These are phyloP conservation scores for Yueomyces sp. DNA, from an alignment of 805 yeast species.

Conservation along the genomic window DNA sequence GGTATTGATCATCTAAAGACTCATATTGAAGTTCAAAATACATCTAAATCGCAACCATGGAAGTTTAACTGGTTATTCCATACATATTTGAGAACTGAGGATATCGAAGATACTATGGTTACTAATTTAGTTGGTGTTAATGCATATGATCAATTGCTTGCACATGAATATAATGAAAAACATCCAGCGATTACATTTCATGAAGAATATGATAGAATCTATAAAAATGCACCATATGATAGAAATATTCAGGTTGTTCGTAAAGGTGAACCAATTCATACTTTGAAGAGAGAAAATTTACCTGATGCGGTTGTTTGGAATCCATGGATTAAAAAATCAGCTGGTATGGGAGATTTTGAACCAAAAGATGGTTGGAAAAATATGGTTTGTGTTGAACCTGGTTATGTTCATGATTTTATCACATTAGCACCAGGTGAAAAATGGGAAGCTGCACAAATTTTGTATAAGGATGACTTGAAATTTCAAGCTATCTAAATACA, in stretches of 20 bases:
- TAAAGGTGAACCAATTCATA: slow-evolving; percentile 57
- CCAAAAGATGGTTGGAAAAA: slow-evolving; percentile 74
- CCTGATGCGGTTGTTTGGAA: slow-evolving; percentile 86
- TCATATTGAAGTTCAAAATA: slow-evolving; percentile 61
- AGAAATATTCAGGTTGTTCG: slow-evolving; percentile 56
- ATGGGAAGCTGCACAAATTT: slow-evolving; percentile 63
- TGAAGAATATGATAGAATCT: slow-evolving; percentile 79
- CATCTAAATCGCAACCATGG: slow-evolving; percentile 40
- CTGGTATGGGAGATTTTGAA: slow-evolving; percentile 73
- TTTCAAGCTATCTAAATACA: slow-evolving; percentile 33
- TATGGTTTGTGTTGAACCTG: slow-evolving; percentile 95
- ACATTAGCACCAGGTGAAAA: slow-evolving; percentile 53
- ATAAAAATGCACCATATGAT: slow-evolving; percentile 42
- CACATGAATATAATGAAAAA: slow-evolving; percentile 49
- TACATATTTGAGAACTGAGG: slow-evolving; percentile 66
- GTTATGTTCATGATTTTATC: slow-evolving; percentile 62
- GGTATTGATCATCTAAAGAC: slow-evolving; percentile 48
- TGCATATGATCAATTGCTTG: slow-evolving; percentile 65
- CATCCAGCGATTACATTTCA: slow-evolving; percentile 62
- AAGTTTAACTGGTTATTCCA: slow-evolving; percentile 94
- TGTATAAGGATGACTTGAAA: slow-evolving; percentile 43
- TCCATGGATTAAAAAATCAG: slow-evolving; percentile 84
- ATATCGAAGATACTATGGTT: slow-evolving; percentile 65
- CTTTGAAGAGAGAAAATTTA: slow-evolving; percentile 49
- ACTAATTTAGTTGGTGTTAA: slow-evolving; percentile 62